Evolutionary conservation across 805 yeast species (phyloP), one percentile per base, ranked within the genome.

Genomic region (Starmerella davenportii): DNA sequence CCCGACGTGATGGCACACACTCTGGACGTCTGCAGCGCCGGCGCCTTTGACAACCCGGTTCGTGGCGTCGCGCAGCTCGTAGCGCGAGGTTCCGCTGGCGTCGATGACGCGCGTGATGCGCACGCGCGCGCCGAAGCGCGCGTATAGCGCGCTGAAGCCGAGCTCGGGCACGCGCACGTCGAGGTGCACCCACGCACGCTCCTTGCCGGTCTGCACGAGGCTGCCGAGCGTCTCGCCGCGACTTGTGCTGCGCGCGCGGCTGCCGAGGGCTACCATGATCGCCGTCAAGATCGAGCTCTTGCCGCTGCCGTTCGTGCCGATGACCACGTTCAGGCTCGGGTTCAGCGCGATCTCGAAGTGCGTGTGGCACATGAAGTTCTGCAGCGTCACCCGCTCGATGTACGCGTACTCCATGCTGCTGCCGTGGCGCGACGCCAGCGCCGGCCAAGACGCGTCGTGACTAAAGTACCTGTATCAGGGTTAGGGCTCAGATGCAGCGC

Each of bases 261-360:
- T 90, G 17, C 95, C 95, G 2, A 87, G 58, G 2, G 93, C 87
- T 4, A 82, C 76, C 5, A 85, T 73, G 1, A 85, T 72, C 1
- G 93, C 95, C 0, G 95, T 82, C 42, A 85, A 60, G 16, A 85
- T 68, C 1, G 95, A 93, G 53, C 81, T 71, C 53, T 85, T 85
- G 23, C 96, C 96, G 29, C 85, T 74, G 2, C 96, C 96, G 52
- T 85, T 85, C 40, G 77, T 66, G 17, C 96, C 96, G 30, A 80
- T 76, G 40, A 85, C 80, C 52, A 85, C 79, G 55, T 85, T 85
- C 48, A 85, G 65, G 38, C 75, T 71, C 0, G 87, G 84, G 1
- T 90, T 90, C 24, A 85, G 65, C 3, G 66, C 69, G 7, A 90
- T 59, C 40, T 72, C 74, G 51, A 90, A 80, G 39, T 79, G 71